Evolutionary conservation across 768 basidiomycete species (phyloP).

Genomic region (Leucocoprinus leucothites): DNA sequence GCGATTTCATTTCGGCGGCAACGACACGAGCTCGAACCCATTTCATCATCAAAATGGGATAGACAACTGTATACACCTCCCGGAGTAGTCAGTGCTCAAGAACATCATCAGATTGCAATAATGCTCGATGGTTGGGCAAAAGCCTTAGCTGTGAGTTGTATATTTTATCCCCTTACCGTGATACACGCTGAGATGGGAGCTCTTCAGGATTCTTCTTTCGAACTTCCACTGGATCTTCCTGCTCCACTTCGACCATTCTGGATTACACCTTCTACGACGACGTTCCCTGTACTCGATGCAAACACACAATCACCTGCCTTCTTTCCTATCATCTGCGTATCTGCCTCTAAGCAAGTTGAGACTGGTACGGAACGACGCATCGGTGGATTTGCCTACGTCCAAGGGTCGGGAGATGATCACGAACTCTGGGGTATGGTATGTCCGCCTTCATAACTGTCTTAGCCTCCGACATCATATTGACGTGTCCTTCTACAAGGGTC

Average conservation of each 20-base stretch:
- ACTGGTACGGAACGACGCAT: constrained; percentile 59
- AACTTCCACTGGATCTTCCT: constrained; percentile 48
- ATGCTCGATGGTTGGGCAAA: constrained; percentile 67
- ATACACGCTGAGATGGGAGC: constrained; percentile 10
- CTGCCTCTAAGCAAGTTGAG: constrained; percentile 71
- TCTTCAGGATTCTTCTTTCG: constrained; percentile 68
- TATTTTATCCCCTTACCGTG: neutral
- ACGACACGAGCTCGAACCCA: constrained; percentile 11
- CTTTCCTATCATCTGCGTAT: constrained; percentile 76
- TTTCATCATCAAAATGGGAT: constrained; percentile 44
- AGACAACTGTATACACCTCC: constrained; percentile 67
- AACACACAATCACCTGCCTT: constrained; percentile 36
- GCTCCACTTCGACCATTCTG: constrained; percentile 82
- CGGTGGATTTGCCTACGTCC: constrained; percentile 82
- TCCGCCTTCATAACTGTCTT: constrained; percentile 18
- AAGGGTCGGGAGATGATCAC: constrained; percentile 94
- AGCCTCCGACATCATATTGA: constrained; percentile 38
- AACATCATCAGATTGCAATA: constrained; percentile 75
- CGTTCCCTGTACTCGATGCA: constrained; percentile 33
- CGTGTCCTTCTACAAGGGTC: constrained; percentile 51
- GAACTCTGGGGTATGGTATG: constrained; percentile 82
- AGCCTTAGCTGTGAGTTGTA: constrained; percentile 53
- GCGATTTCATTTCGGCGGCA: constrained; percentile 40
- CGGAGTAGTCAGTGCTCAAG: constrained; percentile 63
- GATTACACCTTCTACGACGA: constrained; percentile 71